Evolutionary conservation across 257 asterid genomes (phyloP), one percentile per base, ranked within the genome.

Genomic region (Solanum bukasovii): DNA sequence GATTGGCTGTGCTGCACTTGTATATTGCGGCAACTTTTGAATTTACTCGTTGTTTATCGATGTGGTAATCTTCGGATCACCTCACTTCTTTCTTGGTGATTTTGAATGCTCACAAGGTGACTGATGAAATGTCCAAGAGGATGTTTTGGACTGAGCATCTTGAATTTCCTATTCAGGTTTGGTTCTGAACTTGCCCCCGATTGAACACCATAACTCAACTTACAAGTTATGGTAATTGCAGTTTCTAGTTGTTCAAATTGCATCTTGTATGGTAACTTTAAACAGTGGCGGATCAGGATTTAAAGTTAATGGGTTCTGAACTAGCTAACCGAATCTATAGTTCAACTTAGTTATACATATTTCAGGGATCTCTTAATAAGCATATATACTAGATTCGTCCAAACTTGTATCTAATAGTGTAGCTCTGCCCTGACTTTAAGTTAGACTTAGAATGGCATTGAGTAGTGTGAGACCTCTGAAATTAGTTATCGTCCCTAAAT

Each of bases 1-100:
- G 3, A 0, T 0, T 0, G 5, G 2, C 12, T 14, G 40, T 13
- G 77, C 12, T 70, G 7, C 13, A 31, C 7, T 31, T 31, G 1
- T 31, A 71, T 31, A 71, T 31, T 71, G 1, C 13, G 40, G 35
- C 13, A 7, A 33, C 78, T 13, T 71, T 33, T 71, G 42, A 12
- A 71, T 33, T 31, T 71, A 33, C 78, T 5, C 2, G 13, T 16
- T 71, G 25, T 33, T 71, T 71, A 71, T 71, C 78, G 42, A 33
- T 71, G 78, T 71, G 78, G 78, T 31, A 33, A 3, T 7, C 75
- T 67, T 11, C 31, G 6, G 7, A 25, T 63, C 72, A 1, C 74
- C 74, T 68, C 37, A 68, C 21, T 68, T 12, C 73, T 29, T 71
- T 14, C 40, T 71, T 31, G 78, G 13, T 29, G 38, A 29, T 70